Percentiles rank a stretch among this genome's conserved stretches.
Conservation (phyloP, 331 rosid species). For the Dryas integrifolia region DNA sequence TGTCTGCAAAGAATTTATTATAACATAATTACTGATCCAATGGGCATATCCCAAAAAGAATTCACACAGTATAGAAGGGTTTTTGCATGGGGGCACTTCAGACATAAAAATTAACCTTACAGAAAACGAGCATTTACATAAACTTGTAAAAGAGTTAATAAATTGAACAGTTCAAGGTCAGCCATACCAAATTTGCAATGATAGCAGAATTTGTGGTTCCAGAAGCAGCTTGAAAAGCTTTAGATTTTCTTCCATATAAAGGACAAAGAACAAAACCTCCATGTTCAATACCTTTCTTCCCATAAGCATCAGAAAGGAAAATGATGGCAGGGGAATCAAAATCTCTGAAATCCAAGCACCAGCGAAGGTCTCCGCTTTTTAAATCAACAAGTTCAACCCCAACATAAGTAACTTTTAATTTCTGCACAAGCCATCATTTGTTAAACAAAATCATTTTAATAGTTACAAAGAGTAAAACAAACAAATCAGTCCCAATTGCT, state of each 20-base stretch:
- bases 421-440: slow-evolving; percentile 55
- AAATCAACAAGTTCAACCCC: slow-evolving; percentile 82
- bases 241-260: slow-evolving; percentile 86
- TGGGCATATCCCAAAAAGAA: slow-evolving; percentile 18
- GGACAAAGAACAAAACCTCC: slow-evolving; percentile 95
- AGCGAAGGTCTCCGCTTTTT: slow-evolving; percentile 87
- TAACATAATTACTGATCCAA: slow-evolving; percentile 25
- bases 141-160: slow-evolving; percentile 3
- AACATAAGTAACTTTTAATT: slow-evolving; percentile 74
- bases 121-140: slow-evolving; percentile 16
- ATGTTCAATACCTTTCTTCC: slow-evolving; percentile 63
- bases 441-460: slow-evolving; percentile 22
- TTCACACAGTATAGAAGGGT: slow-evolving; percentile 6
- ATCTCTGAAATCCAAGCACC: slow-evolving; percentile 99
- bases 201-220: slow-evolving; percentile 75
- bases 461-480: neutral
- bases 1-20: slow-evolving; percentile 52
- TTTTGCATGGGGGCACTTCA: slow-evolving; percentile 13
- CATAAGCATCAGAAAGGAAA: slow-evolving; percentile 70
- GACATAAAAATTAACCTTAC: slow-evolving; percentile 20
- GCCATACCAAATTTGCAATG: slow-evolving; percentile 77
- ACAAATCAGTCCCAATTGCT: neutral
- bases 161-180: slow-evolving; percentile 19
- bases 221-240: slow-evolving; percentile 93
- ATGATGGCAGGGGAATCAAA: slow-evolving; percentile 84